phyloP scores from a whole-genome alignment of 2,329 filamentous ascomycete species.

The Fusarium gaditjirri region DNA sequence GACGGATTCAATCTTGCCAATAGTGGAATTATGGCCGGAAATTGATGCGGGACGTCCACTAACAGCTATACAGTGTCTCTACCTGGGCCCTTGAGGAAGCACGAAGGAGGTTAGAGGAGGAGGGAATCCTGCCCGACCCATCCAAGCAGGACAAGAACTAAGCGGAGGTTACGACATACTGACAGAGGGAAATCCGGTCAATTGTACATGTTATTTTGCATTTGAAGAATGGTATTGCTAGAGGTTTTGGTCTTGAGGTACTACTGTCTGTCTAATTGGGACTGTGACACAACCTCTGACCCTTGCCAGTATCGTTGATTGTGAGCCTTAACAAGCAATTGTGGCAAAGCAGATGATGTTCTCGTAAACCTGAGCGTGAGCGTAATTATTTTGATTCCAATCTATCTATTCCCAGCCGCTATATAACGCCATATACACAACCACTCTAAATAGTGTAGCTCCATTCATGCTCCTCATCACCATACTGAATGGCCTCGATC shows the following conservation, averaged over 20 bases:
- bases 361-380: constrained; percentile 4
- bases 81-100: constrained; percentile 99
- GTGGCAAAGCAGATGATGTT: constrained; percentile 19
- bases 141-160: constrained; percentile 64
- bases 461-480: constrained; percentile 92
- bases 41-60: constrained; percentile 38
- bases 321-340: constrained; percentile 29
- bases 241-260: constrained; percentile 37
- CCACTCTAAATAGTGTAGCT: constrained; percentile 65
- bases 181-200: constrained; percentile 24
- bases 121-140: constrained; percentile 91
- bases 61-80: constrained; percentile 78
- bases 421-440: constrained; percentile 29
- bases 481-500: constrained; percentile 97
- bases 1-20: not conserved
- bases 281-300: constrained; percentile 14
- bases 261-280: constrained; percentile 24
- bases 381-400: constrained; percentile 30
- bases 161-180: constrained; percentile 27
- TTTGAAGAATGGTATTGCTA: constrained; percentile 43
- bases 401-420: constrained; percentile 31
- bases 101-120: constrained; percentile 90
- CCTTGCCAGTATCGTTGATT: constrained; percentile 18
- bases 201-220: constrained; percentile 39
- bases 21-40: not conserved